Evolutionary conservation across 2,329 filamentous ascomycete species (phyloP).

Genomic region (Aureobasidium sp.): DNA sequence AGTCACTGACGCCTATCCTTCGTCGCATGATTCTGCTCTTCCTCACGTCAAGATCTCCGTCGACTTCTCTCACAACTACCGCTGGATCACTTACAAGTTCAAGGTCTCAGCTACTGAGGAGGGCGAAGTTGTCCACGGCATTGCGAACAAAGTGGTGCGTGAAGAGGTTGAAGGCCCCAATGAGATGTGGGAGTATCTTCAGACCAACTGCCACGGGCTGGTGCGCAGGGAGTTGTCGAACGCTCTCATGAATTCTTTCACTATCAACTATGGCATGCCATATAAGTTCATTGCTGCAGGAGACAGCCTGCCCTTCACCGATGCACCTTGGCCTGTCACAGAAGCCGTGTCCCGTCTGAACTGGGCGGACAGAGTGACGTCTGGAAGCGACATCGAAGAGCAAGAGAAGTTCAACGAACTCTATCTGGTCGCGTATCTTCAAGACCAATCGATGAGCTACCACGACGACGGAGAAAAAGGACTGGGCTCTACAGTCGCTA

Average conservation of each 20-base stretch:
- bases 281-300: constrained; percentile 59
- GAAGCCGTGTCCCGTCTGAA: constrained; percentile 45
- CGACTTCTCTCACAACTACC: constrained; percentile 29
- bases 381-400: constrained; percentile 16
- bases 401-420: constrained; percentile 53
- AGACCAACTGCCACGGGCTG: constrained; percentile 32
- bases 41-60: constrained; percentile 28
- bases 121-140: constrained; percentile 46
- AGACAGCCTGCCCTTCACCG: constrained; percentile 41
- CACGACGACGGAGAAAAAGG: constrained; percentile 60
- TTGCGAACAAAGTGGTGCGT: constrained; percentile 48
- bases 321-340: constrained; percentile 41
- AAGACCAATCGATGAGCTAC: constrained; percentile 52
- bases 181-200: constrained; percentile 48
- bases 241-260: constrained; percentile 27
- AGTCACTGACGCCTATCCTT: constrained; percentile 27
- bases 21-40: constrained; percentile 25
- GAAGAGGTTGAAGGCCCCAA: constrained; percentile 48
- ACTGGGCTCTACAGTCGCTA: constrained; percentile 55
- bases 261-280: constrained; percentile 44
- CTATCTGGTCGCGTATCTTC: constrained; percentile 55
- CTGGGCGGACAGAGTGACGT: constrained; percentile 46
- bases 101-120: constrained; percentile 36
- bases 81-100: constrained; percentile 35
- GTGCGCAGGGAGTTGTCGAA: constrained; percentile 21